phyloP scores from a whole-genome alignment of 2,329 filamentous ascomycete species.

The Phaeosphaeriaceae sp. region DNA sequence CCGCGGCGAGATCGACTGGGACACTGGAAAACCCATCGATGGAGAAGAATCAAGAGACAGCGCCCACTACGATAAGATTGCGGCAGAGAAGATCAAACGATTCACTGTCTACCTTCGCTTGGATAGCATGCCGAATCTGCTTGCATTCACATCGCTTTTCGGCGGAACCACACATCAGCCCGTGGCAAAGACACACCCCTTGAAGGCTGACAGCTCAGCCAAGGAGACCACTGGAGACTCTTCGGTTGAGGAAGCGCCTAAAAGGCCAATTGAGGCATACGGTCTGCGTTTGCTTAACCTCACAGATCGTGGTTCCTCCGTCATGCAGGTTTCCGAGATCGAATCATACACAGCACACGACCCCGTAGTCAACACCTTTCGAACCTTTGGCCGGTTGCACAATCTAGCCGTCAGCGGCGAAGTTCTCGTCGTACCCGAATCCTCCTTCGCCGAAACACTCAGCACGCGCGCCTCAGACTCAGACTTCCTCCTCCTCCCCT shows the following conservation, averaged over 20 bases:
- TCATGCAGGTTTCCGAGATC: constrained; percentile 89
- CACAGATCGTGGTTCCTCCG: constrained; percentile 89
- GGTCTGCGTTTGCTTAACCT: constrained; percentile 86
- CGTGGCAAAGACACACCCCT: constrained; percentile 48
- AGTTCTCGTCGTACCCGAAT: constrained; percentile 78
- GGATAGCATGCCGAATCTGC: constrained; percentile 81
- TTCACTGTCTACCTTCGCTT: constrained; percentile 82
- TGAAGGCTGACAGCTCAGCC: constrained; percentile 30
- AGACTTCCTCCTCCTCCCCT: constrained; percentile 81
- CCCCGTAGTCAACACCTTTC: constrained; percentile 89
- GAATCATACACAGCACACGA: constrained; percentile 71
- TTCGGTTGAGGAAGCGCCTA: constrained; percentile 27
- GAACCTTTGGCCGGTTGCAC: constrained; percentile 83
- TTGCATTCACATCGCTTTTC: constrained; percentile 81
- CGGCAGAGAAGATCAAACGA: constrained; percentile 61
- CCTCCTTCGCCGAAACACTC: constrained; percentile 79
- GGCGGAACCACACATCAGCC: constrained; percentile 59
- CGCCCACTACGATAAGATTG: constrained; percentile 58
- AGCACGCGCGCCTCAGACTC: constrained; percentile 65
- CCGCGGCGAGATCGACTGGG: constrained; percentile 90
- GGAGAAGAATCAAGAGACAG: constrained; percentile 49
- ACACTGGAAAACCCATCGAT: constrained; percentile 59
- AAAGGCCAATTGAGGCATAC: constrained; percentile 72
- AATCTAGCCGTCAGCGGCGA: constrained; percentile 83
- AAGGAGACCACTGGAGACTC: constrained; percentile 25